These are phyloP conservation scores for Calonectria montana DNA, from an alignment of 2,329 filamentous ascomycete genomes.

Conservation along the genomic window DNA sequence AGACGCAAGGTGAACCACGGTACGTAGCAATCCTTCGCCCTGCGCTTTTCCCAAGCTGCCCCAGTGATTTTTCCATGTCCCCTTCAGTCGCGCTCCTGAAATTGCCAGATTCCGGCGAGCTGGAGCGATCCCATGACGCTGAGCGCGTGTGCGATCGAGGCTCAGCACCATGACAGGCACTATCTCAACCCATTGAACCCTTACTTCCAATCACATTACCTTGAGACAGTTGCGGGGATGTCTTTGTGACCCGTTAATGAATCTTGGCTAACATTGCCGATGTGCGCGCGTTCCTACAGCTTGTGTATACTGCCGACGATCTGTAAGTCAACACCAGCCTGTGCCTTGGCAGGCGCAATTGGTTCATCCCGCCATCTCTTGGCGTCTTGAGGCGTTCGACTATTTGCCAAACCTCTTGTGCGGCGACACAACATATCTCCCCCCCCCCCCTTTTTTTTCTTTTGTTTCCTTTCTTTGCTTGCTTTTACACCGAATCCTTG, in stretches of 20 bases:
- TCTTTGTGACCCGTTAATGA: constrained; percentile 36
- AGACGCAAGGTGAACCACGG: constrained; percentile 91
- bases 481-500: constrained; percentile 27
- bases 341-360: constrained; percentile 41
- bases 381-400: constrained; percentile 29
- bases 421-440: constrained; percentile 28
- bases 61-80: neutral
- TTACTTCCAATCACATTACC: constrained; percentile 11
- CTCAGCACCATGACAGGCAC: constrained; percentile 23
- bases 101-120: neutral
- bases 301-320: constrained; percentile 90
- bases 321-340: constrained; percentile 72
- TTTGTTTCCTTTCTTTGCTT: constrained; percentile 18
- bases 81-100: constrained; percentile 10
- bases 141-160: constrained; percentile 27
- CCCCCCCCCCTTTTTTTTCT: constrained; percentile 22
- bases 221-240: constrained; percentile 25
- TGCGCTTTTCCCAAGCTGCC: neutral
- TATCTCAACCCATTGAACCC: constrained; percentile 23
- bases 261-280: constrained; percentile 49
- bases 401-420: constrained; percentile 30
- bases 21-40: constrained; percentile 58
- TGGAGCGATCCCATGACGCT: constrained; percentile 25
- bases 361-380: constrained; percentile 29
- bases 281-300: constrained; percentile 60